These are phyloP conservation scores for Brassica juncea DNA, from an alignment of 345 rosid species.

Conservation along the genomic window DNA sequence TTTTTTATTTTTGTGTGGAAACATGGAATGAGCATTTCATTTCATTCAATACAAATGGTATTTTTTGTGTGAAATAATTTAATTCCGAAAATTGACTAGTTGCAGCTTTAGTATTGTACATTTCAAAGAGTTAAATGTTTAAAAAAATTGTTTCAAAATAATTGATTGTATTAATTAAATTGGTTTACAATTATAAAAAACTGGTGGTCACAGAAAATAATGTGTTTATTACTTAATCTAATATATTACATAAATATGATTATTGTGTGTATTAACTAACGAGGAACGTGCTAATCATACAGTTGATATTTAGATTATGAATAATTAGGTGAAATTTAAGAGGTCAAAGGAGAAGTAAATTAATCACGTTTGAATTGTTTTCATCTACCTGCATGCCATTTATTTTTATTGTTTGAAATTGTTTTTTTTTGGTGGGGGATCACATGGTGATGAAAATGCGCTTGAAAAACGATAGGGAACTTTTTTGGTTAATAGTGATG, in stretches of 20 bases:
- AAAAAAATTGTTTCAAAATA: too few species aligned
- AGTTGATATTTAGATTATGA: background rate
- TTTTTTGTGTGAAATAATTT: too few species aligned
- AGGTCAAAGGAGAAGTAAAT: conserved; percentile 1
- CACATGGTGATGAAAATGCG: conserved; percentile 15
- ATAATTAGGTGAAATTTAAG: conserved; percentile 13
- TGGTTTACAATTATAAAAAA: too few species aligned
- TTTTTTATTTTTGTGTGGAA: too few species aligned
- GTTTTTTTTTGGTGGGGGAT: background rate
- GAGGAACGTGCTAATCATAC: background rate
- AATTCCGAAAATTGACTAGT: too few species aligned
- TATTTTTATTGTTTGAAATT: background rate
- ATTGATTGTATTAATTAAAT: background rate
- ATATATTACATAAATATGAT: background rate
- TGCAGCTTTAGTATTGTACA: too few species aligned
- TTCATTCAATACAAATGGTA: too few species aligned
- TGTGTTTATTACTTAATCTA: too few species aligned
- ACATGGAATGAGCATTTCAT: too few species aligned
- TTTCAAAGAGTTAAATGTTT: too few species aligned
- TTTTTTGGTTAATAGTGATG: conserved; percentile 11
- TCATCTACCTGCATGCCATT: conserved; percentile 32
- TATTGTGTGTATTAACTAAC: background rate
- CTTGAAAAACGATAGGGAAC: background rate
- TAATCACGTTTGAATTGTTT: conserved; percentile 33
- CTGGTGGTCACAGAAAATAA: background rate